These are phyloP conservation scores for Aspergillus homomorphus DNA, from an alignment of 495 filamentous ascomycete genomes.

Conservation along the genomic window DNA sequence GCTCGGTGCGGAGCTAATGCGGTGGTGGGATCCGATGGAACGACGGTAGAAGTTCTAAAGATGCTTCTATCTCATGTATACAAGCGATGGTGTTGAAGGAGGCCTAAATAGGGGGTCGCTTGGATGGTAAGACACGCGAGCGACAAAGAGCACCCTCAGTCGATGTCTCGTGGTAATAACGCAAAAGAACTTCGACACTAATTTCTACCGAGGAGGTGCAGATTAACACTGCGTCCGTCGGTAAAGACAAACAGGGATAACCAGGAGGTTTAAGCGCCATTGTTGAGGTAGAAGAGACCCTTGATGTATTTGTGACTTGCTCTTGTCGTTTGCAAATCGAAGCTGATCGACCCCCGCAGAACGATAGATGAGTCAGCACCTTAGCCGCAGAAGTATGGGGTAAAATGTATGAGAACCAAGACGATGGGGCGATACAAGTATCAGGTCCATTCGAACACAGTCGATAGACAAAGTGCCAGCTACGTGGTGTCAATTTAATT, in stretches of 20 bases:
- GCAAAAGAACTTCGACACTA: neutral
- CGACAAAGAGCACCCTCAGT: neutral
- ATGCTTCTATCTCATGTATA: neutral
- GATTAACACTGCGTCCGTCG: neutral
- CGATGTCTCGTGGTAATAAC: neutral
- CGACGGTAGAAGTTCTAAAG: neutral
- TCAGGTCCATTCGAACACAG: too few species aligned
- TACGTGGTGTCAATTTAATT: neutral
- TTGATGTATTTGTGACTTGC: neutral
- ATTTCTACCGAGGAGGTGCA: neutral
- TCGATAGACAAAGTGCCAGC: too few species aligned
- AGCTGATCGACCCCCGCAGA: slow-evolving; percentile 38
- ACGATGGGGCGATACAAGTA: too few species aligned
- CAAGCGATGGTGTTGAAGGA: neutral
- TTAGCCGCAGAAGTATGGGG: neutral
- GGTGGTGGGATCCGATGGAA: neutral
- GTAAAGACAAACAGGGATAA: neutral
- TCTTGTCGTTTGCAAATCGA: slow-evolving; percentile 20
- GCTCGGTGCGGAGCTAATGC: slow-evolving; percentile 9
- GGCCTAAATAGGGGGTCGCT: neutral
- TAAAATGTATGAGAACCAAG: neutral
- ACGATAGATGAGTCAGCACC: slow-evolving; percentile 32
- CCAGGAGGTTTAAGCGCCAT: neutral
- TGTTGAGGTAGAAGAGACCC: neutral
- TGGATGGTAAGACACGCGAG: neutral